Evolutionary conservation across 2,329 filamentous ascomycete genomes (phyloP), one percentile per base, ranked within the genome.

Genomic region (Pseudogymnoascus sp.): DNA sequence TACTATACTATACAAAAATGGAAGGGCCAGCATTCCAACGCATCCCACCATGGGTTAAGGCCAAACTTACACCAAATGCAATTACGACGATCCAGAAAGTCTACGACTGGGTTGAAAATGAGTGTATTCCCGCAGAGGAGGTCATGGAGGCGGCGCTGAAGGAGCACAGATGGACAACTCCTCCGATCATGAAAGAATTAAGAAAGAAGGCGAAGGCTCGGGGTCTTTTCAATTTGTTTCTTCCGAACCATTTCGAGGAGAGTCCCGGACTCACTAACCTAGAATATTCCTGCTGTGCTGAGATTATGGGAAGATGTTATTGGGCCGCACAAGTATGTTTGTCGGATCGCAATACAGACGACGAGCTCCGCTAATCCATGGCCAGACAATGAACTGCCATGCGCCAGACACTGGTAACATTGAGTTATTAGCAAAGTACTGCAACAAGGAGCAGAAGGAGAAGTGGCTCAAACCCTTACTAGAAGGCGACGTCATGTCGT

Each of bases 371-470:
- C 33, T 35, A 12, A 35, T 35, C 33, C 33, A 35, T 35, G 33
- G 33, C 33, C 61, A 77, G 76, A 77, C 76, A 0, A 76, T 77
- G 74, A 77, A 77, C 66, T 77, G 76, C 65, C 75, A 76, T 62
- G 79, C 79, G 1, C 79, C 21, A 76, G 79, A 61, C 79, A 81
- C 72, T 5, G 79, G 79, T 31, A 82, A 81, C 69, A 81, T 82
- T 70, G 79, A 82, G 67, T 76, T 82, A 8, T 74, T 81, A 31
- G 78, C 78, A 38, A 80, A 81, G 70, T 82, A 80, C 73, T 79
- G 79, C 69, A 80, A 75, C 12, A 71, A 76, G 1, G 76, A 75
- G 62, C 79, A 81, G 66, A 81, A 81, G 73, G 73, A 77, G 68
- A 74, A 76, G 65, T 82, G 79, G 78, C 73, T 81, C 12, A 72